A percentile compares a stretch with the other conserved stretches of the same genome.
Evolutionary conservation across 148 eudicot species (phyloP).

Genomic region (Fallopia convolvulus): DNA sequence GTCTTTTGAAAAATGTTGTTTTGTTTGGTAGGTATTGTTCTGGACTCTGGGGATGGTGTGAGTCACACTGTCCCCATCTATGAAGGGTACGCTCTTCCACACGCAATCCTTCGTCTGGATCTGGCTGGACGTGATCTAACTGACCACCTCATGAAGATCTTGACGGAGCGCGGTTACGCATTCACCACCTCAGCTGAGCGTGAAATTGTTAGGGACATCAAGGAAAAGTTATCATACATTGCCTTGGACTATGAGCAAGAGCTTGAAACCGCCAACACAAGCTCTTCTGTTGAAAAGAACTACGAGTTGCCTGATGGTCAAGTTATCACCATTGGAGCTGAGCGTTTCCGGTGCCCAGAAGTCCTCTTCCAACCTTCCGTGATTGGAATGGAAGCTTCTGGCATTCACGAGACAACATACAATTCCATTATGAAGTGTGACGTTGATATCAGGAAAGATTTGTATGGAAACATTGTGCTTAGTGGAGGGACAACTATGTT

Average conservation of each 20-base stretch:
- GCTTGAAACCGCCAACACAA: conserved; percentile 47
- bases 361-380: conserved; percentile 63
- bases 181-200: conserved; percentile 48
- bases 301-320: conserved; percentile 31
- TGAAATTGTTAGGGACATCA: conserved; percentile 56
- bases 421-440: conserved; percentile 9
- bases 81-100: conserved; percentile 41
- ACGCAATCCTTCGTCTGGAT: conserved; percentile 49
- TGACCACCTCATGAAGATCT: conserved; percentile 45
- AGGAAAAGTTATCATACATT: conserved; percentile 44
- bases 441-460: not conserved
- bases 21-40: not conserved
- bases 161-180: conserved; percentile 50
- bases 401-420: conserved; percentile 42
- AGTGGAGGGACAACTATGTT: conserved; percentile 3
- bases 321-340: conserved; percentile 49
- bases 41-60: conserved; percentile 49
- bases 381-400: conserved; percentile 56
- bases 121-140: conserved; percentile 60
- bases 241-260: conserved; percentile 56
- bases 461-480: conserved; percentile 4
- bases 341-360: conserved; percentile 65
- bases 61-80: conserved; percentile 46
- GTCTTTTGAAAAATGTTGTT: too few relatives aligned
- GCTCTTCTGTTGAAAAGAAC: conserved; percentile 54